Conservation (phyloP, 2,329 filamentous ascomycete species). For the Drechslerella stenobrocha region DNA sequence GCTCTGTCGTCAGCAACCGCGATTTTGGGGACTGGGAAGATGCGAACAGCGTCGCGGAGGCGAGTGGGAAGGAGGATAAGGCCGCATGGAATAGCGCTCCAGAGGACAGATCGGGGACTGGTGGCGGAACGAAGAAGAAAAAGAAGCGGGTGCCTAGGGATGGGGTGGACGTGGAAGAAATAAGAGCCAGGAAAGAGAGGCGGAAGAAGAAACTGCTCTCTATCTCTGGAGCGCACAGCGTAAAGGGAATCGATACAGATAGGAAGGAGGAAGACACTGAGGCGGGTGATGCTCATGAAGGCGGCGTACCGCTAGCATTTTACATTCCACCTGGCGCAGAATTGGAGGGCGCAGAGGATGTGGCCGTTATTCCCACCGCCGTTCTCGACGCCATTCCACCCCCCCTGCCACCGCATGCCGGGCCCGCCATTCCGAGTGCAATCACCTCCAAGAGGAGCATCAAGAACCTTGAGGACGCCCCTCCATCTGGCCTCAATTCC, state of each 20-base stretch:
- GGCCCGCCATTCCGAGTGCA: slow-evolving; percentile 6
- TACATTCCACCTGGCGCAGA: slow-evolving; percentile 28
- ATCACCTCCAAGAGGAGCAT: slow-evolving; percentile 18
- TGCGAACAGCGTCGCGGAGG: slow-evolving; percentile 40
- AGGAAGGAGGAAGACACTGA: slow-evolving; percentile 14
- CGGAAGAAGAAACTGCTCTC: slow-evolving; percentile 40
- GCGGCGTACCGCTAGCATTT: slow-evolving; percentile 28
- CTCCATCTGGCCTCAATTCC: slow-evolving; percentile 23
- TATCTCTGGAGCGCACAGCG: slow-evolving; percentile 26
- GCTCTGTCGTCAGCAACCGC: slow-evolving; percentile 32
- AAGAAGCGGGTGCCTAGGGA: slow-evolving; percentile 49
- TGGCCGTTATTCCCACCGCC: slow-evolving; percentile 24
- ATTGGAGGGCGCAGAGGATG: slow-evolving; percentile 26
- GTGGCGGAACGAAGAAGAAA: slow-evolving; percentile 44
- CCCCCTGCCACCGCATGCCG: slow-evolving; percentile 25
- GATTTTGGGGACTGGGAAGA: slow-evolving; percentile 48
- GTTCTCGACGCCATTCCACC: slow-evolving; percentile 20
- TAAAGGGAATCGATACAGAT: slow-evolving; percentile 11
- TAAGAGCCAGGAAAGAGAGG: slow-evolving; percentile 33
- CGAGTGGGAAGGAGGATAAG: slow-evolving; percentile 47
- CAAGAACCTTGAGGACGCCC: slow-evolving; percentile 30
- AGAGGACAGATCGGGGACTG: slow-evolving; percentile 51
- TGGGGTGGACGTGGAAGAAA: slow-evolving; percentile 49
- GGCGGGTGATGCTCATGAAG: slow-evolving; percentile 24
- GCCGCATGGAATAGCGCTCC: slow-evolving; percentile 51